Evolutionary conservation across 2,329 filamentous ascomycete genomes (phyloP), one percentile per base, ranked within the genome.

Genomic region (Dothiorella sarmentorum): DNA sequence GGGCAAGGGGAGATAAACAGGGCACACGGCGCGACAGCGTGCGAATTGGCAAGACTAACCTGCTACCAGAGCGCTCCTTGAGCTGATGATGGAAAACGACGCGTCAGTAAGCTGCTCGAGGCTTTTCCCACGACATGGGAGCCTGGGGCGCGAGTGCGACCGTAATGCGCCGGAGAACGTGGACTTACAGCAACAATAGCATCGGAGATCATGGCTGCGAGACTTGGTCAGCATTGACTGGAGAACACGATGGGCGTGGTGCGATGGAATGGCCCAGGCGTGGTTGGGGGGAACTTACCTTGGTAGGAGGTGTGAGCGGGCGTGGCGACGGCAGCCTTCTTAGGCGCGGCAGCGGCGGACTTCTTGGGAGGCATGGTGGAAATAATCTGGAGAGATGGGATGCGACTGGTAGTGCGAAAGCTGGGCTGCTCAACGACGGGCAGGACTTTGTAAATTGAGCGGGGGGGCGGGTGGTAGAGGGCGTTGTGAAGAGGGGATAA

Each of bases 131-230:
- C 27, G n/a, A 63, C 59, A 70, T 69, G 71, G 69, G 66, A 64
- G 64, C 64, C 62, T 56, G 47, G 47, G 38, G 59, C 55, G 61
- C 61, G 64, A 67, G 66, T 66, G 68, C 68, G 71, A 73, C 66
- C 69, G 73, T 68, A 62, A 74, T 78, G 78, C 80, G 79, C 80
- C 71, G 64, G 69, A 66, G 69, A 70, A 70, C 72, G 76, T 81
- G 69, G 71, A 87, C 85, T 85, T 75, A 88, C 85, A 76, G 82
- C 83, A 70, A 87, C 74, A 71, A 88, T 85, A 66, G 85, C 85
- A 74, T 88, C 85, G 77, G 86, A 87, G 75, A 88, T 86, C 85
- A 88, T 87, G 75, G 86, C 85, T 87, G 73, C 71, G 70, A 69
- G 42, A 65, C 64, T 66, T 59, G 66, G 80, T 85, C 77, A 84